Evolutionary conservation across 805 yeast genomes (phyloP).

Genomic region (Saccharomycopsis oosterbeekiorum): DNA sequence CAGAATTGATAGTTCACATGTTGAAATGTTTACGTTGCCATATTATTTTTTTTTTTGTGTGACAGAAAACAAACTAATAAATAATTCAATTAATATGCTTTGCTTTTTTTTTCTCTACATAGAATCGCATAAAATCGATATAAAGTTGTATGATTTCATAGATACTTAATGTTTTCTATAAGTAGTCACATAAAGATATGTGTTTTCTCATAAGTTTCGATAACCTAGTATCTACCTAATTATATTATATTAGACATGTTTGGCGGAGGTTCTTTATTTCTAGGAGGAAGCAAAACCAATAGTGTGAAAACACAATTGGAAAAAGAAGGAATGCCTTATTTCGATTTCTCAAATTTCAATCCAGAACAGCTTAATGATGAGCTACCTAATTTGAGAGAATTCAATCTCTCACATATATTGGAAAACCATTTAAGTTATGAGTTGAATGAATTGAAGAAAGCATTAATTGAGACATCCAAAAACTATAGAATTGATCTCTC

Average conservation of each 20-base stretch:
- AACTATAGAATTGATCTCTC: constrained; percentile 22
- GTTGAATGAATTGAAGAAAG: constrained; percentile 85
- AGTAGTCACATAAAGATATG: neutral
- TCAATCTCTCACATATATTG: constrained; percentile 10
- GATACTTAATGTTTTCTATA: neutral
- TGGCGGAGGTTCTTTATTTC: neutral
- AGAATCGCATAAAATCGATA: neutral
- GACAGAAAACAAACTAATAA: neutral
- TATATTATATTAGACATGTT: neutral
- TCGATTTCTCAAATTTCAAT: neutral
- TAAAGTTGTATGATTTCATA: no score
- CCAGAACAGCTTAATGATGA: constrained; percentile 12
- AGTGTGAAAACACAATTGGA: constrained; percentile 5
- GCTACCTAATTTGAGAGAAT: constrained; percentile 8
- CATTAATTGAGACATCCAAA: constrained; percentile 58
- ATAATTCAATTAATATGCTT: neutral
- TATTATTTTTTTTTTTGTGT: neutral
- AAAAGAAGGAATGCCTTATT: neutral
- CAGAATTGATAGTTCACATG: neutral
- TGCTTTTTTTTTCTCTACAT: neutral
- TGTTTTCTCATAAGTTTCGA: neutral
- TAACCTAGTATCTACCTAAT: neutral
- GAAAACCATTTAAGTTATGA: constrained; percentile 37
- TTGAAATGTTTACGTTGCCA: neutral
- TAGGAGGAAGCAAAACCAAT: constrained; percentile 3